Base-by-base conservation (phyloP, 1,284 basidiomycete species). In the Heterobasidion annosum region DNA sequence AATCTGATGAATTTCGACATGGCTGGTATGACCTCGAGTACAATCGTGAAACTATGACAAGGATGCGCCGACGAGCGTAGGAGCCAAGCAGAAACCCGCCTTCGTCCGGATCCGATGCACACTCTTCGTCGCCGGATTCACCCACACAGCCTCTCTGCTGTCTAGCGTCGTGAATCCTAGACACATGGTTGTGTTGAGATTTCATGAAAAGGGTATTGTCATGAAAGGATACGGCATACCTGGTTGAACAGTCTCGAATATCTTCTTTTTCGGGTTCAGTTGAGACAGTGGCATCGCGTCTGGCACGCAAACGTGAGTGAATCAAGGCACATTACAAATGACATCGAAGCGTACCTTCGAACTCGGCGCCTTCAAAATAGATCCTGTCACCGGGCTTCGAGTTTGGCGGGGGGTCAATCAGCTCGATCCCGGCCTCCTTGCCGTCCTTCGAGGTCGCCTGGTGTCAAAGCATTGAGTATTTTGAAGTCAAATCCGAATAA, bases 261-360 rank as follows among this genome's bases (percentile, higher is more conserved):
- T 89, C 74, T 98, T 98, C 76, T 96, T 97, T 75, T 98, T 98
- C 9, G 94, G 94, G 71, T 96, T 97, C 58, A 98, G 76, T 64
- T 93, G 90, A 2, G 85, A 68, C 44, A 95, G 73, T 1, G 93
- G 88, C 32, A 75, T 77, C 1, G 78, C 81, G 63, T 77, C 90
- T 93, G 60, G 8, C n/a, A 52, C n/a, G 47, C 16, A 47, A 18
- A 51, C 25, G n/a, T 43, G 15, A 54, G 43, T 43, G 10, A 25
- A 4, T 25, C 3, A 25, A 25, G 3, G 40, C 16, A 44, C 1
- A 5, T 32, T n/a, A 9, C n/a, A 45, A 43, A 48, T 25, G 15
- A 25, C 2, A 44, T 34, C 42, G 15, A 25, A 35, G 33, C 45
- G 25, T 65, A 89, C 89, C 78, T 71, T 92, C 88, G 64, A 81